Base-by-base conservation (phyloP, 2,329 filamentous ascomycete genomes). In the Albophoma yamanashiensis region DNA sequence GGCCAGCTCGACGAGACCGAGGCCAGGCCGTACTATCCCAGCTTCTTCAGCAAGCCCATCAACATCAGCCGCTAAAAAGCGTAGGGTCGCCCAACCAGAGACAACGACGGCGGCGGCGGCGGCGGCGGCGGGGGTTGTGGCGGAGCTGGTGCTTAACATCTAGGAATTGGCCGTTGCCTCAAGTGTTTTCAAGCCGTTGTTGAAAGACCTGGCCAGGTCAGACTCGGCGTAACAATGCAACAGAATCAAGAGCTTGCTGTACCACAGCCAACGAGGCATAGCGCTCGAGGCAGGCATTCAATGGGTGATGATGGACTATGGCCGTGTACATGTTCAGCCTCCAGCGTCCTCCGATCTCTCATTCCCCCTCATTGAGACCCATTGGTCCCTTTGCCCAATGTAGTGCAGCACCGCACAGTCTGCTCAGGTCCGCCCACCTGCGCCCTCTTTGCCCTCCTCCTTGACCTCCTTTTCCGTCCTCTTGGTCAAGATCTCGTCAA, bases 401-500 rank as follows among this genome's bases (percentile, higher is more conserved):
- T n/a, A n/a, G n/a, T n/a, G n/a, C n/a, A n/a, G n/a, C n/a, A n/a
- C n/a, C n/a, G n/a, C n/a, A n/a, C n/a, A n/a, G n/a, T n/a, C n/a
- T n/a, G n/a, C n/a, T n/a, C n/a, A n/a, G n/a, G 53, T 63, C 64
- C 22, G 59, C 34, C 20, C 61, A 60, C 0, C 62, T 61, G 15
- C 7, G 63, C 64, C 57, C 66, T 65, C 62, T 68, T 68, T 27
- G 61, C 60, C 57, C 60, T 64, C 62, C 40, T 68, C 64, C 55
- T 68, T 65, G 56, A 72, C 75, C 57, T 78, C 75, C 11, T 66
- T 64, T 25, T 76, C 76, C 31, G 77, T 76, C 67, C 90, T 81
- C 76, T 82, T 82, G 55, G 86, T 81, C 66, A 99, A 71, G 62
- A 99, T 92, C 76, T 93, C 87, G 73, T 99, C 94, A 62, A 99